Evolutionary conservation across 2,329 filamentous ascomycete genomes (phyloP), one percentile per base, ranked within the genome.

Genomic region (Phialocephala sp.): DNA sequence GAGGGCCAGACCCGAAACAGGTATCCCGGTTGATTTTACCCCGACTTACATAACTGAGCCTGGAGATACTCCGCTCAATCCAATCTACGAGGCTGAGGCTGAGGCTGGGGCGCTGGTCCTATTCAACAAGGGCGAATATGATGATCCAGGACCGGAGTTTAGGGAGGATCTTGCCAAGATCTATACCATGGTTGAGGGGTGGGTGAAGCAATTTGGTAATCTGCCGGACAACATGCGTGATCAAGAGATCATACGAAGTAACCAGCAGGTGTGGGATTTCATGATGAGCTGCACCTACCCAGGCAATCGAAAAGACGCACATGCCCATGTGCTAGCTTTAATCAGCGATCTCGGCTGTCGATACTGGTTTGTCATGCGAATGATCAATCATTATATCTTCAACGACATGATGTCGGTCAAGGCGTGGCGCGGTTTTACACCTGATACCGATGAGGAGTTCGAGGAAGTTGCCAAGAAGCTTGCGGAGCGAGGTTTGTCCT

Each of bases 331-430:
- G 0, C 66, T 72, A 52, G 72, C 70, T 47, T 72, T 82, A 11
- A 70, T 81, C 0, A 66, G 69, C n/a, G 75, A 78, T 62, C 63
- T 65, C 4, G 67, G 67, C 4, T 70, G 73, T 2, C 75, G 79
- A 18, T 66, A 68, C 2, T 78, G 75, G 68, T 78, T 81, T 43
- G 68, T 81, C n/a, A 74, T 78, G 63, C 76, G 80, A 47, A 74
- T 82, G 50, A 62, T 78, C 1, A 64, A 79, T 20, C 74, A 78
- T 27, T 80, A 79, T 62, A 72, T 80, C 4, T 68, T 77, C 20
- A 69, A 76, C 32, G 69, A 77, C 18, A 73, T 81, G 45, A 74
- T 80, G 66, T 69, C 64, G 14, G 50, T 75, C 2, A 71, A 76
- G 24, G 73, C 76, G 0, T 82, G 78, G 74, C 69, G 76, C 47